Conservation (phyloP, 108 stramenopile genomes). For the Nitzschia putrida region DNA sequence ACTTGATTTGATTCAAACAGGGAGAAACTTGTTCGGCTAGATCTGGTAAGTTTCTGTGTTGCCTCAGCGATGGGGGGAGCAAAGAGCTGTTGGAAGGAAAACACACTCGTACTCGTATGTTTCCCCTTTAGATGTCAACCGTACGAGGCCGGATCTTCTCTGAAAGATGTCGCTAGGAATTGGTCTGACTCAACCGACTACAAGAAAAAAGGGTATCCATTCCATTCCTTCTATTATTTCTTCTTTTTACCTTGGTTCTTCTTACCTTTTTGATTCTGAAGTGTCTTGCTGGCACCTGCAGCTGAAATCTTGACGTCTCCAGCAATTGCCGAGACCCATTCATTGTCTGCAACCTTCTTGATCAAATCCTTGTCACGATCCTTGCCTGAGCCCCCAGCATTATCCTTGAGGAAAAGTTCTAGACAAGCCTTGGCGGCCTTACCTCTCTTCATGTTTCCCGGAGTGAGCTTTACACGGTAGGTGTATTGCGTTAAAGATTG, state of each 20-base stretch:
- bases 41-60: no score
- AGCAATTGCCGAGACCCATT: slow-evolving; percentile 78
- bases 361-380: slow-evolving; percentile 64
- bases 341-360: slow-evolving; percentile 80
- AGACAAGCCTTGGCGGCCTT: slow-evolving; percentile 85
- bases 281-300: slow-evolving; percentile 77
- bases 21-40: no score
- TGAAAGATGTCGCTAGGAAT: no score
- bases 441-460: slow-evolving; percentile 83
- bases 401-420: slow-evolving; percentile 68
- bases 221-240: no score
- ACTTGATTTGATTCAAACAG: no score
- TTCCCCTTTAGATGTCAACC: no score
- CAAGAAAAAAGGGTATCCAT: no score
- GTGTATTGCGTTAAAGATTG: slow-evolving; percentile 80
- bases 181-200: no score
- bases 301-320: slow-evolving; percentile 83
- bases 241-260: slow-evolving; percentile 50
- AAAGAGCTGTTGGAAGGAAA: no score
- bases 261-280: slow-evolving; percentile 58
- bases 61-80: no score
- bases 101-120: no score
- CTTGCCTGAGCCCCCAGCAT: slow-evolving; percentile 30
- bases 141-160: no score
- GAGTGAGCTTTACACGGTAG: slow-evolving; percentile 86